These are phyloP conservation scores for Gossypium lobatum DNA, from an alignment of 441 rosid genomes.

Conservation along the genomic window DNA sequence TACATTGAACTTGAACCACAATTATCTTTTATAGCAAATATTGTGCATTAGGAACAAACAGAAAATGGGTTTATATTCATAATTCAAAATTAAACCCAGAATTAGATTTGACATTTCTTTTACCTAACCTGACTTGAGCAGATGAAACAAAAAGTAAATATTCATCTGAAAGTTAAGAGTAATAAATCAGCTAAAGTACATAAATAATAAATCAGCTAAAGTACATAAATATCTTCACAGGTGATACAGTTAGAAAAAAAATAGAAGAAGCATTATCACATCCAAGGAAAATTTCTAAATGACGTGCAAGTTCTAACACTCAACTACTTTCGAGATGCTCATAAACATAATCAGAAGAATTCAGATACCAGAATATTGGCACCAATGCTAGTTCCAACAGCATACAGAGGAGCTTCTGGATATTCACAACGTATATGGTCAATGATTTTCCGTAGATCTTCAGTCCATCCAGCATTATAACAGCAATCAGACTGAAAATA, in stretches of 20 bases:
- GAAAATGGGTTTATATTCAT: conserved; percentile 5
- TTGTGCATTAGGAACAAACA: not conserved
- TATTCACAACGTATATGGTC: conserved; percentile 7
- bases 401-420: conserved; percentile 4
- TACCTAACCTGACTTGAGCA: not conserved
- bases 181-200: not conserved
- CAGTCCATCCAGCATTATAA: conserved; percentile 90
- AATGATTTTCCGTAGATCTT: conserved; percentile 38
- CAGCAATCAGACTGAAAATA: conserved; percentile 70
- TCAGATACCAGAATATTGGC: conserved; percentile 8
- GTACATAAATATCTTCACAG: not conserved
- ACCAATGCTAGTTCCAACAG: conserved; percentile 7
- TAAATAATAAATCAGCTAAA: not conserved
- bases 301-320: not conserved
- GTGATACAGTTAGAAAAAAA: not conserved
- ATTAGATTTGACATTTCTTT: not conserved
- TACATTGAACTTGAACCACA: not conserved
- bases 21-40: not conserved
- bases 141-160: not conserved
- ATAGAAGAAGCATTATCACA: not conserved
- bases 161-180: not conserved
- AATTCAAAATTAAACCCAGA: not conserved
- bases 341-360: not conserved
- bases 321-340: not conserved
- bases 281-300: conserved; percentile 1